phyloP scores from a whole-genome alignment of 495 filamentous ascomycete species.

The Aspergillus asperescens region DNA sequence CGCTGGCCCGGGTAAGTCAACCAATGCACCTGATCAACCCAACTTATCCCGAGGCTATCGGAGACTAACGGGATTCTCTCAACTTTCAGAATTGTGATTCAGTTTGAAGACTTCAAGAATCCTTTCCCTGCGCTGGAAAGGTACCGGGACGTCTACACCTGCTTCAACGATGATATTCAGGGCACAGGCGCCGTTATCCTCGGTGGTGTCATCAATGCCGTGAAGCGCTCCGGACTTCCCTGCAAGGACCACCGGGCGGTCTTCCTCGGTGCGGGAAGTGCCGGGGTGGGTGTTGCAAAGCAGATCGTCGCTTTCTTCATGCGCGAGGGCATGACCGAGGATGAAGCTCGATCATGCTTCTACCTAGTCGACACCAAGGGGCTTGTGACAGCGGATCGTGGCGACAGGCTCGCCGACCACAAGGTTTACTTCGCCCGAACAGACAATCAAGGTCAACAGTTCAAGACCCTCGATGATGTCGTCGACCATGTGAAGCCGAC shows the following conservation, averaged over 20 bases:
- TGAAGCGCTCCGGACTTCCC: constrained; percentile 80
- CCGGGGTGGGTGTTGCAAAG: constrained; percentile 94
- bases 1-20: constrained; percentile 68
- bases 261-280: constrained; percentile 92
- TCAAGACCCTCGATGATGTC: constrained; percentile 82
- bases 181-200: constrained; percentile 95
- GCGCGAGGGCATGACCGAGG: constrained; percentile 86
- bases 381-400: constrained; percentile 87
- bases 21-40: constrained; percentile 13
- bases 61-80: constrained; percentile 21
- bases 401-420: constrained; percentile 91
- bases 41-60: constrained; percentile 15
- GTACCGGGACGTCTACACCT: constrained; percentile 81
- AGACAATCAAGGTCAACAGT: constrained; percentile 89
- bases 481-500: constrained; percentile 92
- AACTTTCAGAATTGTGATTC: constrained; percentile 79
- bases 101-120: constrained; percentile 99
- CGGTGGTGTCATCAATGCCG: constrained; percentile 89
- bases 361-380: constrained; percentile 97
- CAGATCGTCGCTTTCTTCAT: constrained; percentile 96
- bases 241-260: constrained; percentile 88
- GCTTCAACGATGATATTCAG: constrained; percentile 98
- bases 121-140: constrained; percentile 91
- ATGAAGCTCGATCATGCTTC: constrained; percentile 84
- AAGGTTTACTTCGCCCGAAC: constrained; percentile 94